Evolutionary conservation across 2,329 filamentous ascomycete genomes (phyloP).

Genomic region (Alternaria conjuncta): DNA sequence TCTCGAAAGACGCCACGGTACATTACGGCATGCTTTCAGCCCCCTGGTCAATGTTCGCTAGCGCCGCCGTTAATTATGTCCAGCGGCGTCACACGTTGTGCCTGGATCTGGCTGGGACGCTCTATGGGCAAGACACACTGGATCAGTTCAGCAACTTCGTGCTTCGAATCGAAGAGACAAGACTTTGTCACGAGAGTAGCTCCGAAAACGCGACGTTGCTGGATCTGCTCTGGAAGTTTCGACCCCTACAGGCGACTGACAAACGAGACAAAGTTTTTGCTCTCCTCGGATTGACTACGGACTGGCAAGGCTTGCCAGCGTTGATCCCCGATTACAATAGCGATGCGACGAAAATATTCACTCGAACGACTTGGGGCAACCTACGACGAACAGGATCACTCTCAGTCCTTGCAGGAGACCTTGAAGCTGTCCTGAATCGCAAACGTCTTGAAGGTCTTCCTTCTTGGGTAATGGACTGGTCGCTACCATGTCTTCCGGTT

Average conservation of each 20-base stretch:
- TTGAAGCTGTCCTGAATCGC: conserved; percentile 19
- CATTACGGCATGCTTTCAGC: conserved; percentile 26
- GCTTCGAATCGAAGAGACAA: conserved; percentile 21
- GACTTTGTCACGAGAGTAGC: conserved; percentile 3
- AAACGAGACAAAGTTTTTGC: conserved; percentile 29
- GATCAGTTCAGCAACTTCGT: conserved; percentile 22
- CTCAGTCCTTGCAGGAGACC: conserved; percentile 23
- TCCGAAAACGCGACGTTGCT: conserved; percentile 11
- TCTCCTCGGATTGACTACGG: conserved; percentile 21
- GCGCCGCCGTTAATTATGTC: conserved; percentile 18
- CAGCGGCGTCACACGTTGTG: conserved; percentile 19
- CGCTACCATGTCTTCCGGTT: conserved; percentile 19
- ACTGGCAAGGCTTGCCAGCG: conserved; percentile 18
- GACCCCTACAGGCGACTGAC: conserved; percentile 24
- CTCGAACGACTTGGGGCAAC: conserved; percentile 12
- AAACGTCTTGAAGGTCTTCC: conserved; percentile 19
- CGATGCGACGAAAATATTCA: conserved; percentile 1
- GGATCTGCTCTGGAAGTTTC: conserved; percentile 25
- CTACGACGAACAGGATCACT: conserved; percentile 15
- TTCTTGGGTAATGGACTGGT: conserved; percentile 32
- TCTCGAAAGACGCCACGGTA: conserved; percentile 23
- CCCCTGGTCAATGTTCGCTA: conserved; percentile 29
- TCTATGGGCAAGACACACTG: conserved; percentile 14
- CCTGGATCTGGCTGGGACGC: conserved; percentile 7
- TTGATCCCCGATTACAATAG: conserved; percentile 18